Percentiles rank a stretch among this genome's conserved stretches.
These are phyloP conservation scores for Blastobotrys aristatus DNA, from an alignment of 1,139 yeast species.

Conservation along the genomic window DNA sequence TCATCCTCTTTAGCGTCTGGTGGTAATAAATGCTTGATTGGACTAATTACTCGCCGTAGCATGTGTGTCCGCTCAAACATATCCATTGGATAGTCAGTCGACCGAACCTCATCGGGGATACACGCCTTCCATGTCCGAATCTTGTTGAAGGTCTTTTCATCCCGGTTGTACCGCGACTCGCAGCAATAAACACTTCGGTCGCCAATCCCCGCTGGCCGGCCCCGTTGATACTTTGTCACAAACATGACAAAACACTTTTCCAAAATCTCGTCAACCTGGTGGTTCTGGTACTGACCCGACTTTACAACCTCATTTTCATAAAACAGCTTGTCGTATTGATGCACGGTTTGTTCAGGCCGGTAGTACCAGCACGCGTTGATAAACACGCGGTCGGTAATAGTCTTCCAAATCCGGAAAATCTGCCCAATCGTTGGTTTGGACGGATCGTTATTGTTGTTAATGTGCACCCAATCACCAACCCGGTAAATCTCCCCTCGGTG, in stretches of 20 bases:
- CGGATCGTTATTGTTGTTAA: constrained; percentile 81
- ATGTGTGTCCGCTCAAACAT: constrained; percentile 43
- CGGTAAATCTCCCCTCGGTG: constrained; percentile 67
- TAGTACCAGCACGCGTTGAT: constrained; percentile 97
- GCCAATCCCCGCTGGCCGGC: constrained; percentile 77
- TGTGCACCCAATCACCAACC: constrained; percentile 94
- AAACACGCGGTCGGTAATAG: constrained; percentile 75
- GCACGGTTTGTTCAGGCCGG: constrained; percentile 96
- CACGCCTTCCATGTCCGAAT: constrained; percentile 99
- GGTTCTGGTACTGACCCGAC: constrained; percentile 96
- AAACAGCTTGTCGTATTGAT: constrained; percentile 80
- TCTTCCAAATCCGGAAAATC: constrained; percentile 80
- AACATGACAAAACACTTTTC: constrained; percentile 95
- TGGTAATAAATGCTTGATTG: constrained; percentile 71
- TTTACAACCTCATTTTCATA: constrained; percentile 93
- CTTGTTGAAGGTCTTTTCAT: constrained; percentile 83
- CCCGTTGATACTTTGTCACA: constrained; percentile 89
- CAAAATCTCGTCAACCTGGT: constrained; percentile 75
- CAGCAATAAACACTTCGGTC: constrained; percentile 76
- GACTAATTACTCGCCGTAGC: constrained; percentile 69
- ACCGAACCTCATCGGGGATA: constrained; percentile 92
- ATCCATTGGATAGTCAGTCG: constrained; percentile 72
- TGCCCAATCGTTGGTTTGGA: constrained; percentile 91
- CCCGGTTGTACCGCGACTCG: constrained; percentile 90
- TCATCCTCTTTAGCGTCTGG: constrained; percentile 65